Evolutionary conservation across 371 early-diverging fungal genomes (phyloP), one percentile per base, ranked within the genome.

Genomic region (Mortierella sp.): DNA sequence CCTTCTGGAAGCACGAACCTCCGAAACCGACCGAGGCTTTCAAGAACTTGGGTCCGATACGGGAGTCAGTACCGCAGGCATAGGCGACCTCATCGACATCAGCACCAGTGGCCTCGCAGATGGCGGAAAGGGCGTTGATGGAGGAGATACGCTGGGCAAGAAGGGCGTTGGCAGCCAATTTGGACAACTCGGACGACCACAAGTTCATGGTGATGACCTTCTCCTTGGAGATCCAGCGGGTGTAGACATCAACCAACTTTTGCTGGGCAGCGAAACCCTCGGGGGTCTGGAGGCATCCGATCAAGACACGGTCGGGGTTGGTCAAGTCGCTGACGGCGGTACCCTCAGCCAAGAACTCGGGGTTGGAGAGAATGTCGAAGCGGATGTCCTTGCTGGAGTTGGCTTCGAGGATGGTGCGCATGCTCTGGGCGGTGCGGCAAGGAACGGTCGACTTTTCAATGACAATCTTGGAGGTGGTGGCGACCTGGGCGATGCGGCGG

Each of bases 361-460:
- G 98, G 89, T 98, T 98, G 61, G 97, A 95, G 64, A 98, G 90
- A 74, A 98, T 96, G 67, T 94, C 94, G 78, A 98, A 97, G 34
- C 87, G 89, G 45, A 96, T 91, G 50, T 90, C 90, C 43, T 86
- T 88, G 65, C 87, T 90, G 22, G 92, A 93, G 88, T 97, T 95
- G 64, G 96, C 92, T 69, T 95, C 94, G 31, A 98, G 90, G 66
- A 97, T 97, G 44, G 92, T 91, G 71, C 95, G 92, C 92, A 98
- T 95, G 84, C 91, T 89, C 78, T 96, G 94, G 48, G 97, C 97
- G 48, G 98, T 97, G 77, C 96, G 92, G 87, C 97, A 97, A 43
- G 98, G 98, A 13, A 98, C 98, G 44, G 98, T 98, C 1, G 97
- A 96, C 88, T 97, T 97, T 83, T 97, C 97, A 44, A 98, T 94